Conservation (phyloP, 2,329 filamentous ascomycete species). For the Allantophomopsis cytisporea region DNA sequence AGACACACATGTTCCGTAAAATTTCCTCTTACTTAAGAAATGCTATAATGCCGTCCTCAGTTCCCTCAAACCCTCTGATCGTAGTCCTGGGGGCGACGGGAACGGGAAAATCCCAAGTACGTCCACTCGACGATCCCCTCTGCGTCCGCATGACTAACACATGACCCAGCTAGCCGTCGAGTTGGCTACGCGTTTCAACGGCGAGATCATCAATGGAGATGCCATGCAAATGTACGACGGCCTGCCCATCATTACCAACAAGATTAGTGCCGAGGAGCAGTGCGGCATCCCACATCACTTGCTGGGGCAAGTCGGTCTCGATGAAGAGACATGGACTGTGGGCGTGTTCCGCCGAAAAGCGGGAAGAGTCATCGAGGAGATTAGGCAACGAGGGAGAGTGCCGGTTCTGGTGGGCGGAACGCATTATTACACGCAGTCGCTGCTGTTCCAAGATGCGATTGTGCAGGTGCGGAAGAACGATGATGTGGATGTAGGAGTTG, state of each 20-base stretch:
- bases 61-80: slow-evolving; percentile 49
- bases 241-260: slow-evolving; percentile 90
- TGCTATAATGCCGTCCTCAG: slow-evolving; percentile 12
- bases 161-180: slow-evolving; percentile 53
- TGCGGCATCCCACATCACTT: slow-evolving; percentile 79
- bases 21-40: slow-evolving; percentile 3
- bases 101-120: slow-evolving; percentile 82
- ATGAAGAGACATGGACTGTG: slow-evolving; percentile 74
- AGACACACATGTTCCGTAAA: no score
- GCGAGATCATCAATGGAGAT: slow-evolving; percentile 93
- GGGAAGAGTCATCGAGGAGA: slow-evolving; percentile 57
- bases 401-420: slow-evolving; percentile 91
- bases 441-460: slow-evolving; percentile 67
- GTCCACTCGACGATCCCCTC: not conserved
- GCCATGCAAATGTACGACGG: slow-evolving; percentile 96
- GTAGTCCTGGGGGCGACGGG: slow-evolving; percentile 82
- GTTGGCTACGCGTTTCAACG: slow-evolving; percentile 68
- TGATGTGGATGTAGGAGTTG: slow-evolving; percentile 21
- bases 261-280: slow-evolving; percentile 63
- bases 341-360: slow-evolving; percentile 63
- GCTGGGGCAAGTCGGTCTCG: slow-evolving; percentile 61
- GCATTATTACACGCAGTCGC: slow-evolving; percentile 84
- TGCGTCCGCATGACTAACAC: not conserved
- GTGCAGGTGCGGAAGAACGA: slow-evolving; percentile 23
- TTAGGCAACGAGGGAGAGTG: slow-evolving; percentile 62